Evolutionary conservation across 2,329 filamentous ascomycete genomes (phyloP).

Genomic region (Fusarium paranaense): DNA sequence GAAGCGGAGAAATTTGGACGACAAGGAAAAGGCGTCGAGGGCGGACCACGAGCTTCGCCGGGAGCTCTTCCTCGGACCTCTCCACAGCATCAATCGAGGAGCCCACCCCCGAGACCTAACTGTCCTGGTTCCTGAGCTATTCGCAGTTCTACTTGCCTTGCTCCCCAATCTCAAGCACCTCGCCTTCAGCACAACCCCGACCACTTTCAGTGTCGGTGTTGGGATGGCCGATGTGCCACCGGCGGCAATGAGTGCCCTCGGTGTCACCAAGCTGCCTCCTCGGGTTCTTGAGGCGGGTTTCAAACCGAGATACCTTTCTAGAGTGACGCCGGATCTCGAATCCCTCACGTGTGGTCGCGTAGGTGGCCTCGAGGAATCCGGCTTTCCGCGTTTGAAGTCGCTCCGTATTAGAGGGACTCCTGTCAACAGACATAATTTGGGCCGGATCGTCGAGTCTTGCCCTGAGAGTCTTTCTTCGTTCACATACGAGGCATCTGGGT

Average conservation of each 20-base stretch:
- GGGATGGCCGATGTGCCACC: not conserved
- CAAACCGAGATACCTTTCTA: not conserved
- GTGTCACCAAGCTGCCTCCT: conserved; percentile 4
- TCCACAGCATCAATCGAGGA: not conserved
- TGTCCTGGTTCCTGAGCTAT: not conserved
- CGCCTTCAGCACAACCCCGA: not conserved
- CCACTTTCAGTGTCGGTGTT: not conserved
- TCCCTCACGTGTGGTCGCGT: not conserved
- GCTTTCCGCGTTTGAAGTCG: conserved; percentile 12
- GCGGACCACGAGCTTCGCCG: not conserved
- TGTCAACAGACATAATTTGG: not conserved
- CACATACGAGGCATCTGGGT: conserved; percentile 1
- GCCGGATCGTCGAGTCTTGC: conserved; percentile 1
- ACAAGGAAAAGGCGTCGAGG: not conserved
- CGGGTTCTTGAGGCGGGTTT: conserved; percentile 1
- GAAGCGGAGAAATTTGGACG: not conserved
- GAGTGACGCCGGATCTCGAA: conserved; percentile 6
- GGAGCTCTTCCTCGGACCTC: not conserved
- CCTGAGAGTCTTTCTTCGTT: conserved; percentile 10
- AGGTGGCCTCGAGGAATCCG: not conserved
- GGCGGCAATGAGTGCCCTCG: conserved; percentile 6
- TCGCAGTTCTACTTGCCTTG: conserved; percentile 4
- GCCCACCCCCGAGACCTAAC: too few relatives aligned
- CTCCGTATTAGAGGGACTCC: not conserved
- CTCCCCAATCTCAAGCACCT: conserved; percentile 10